phyloP scores from a whole-genome alignment of 495 filamentous ascomycete species.

The Filosporella fistucella region DNA sequence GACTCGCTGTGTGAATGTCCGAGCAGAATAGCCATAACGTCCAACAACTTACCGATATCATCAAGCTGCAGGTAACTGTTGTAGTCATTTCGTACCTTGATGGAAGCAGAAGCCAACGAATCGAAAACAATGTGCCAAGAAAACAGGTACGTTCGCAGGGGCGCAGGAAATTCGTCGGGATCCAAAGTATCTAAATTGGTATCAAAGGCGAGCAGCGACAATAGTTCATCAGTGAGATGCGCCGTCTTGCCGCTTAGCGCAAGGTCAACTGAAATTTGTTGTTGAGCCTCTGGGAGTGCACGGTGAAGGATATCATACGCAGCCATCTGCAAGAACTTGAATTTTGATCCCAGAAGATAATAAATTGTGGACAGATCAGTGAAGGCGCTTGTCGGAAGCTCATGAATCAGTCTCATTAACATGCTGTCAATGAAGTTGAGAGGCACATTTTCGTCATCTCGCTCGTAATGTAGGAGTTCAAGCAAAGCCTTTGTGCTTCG shows the following conservation, averaged over 20 bases:
- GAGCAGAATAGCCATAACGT: constrained; percentile 79
- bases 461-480: constrained; percentile 49
- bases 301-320: constrained; percentile 79
- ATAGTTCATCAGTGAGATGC: constrained; percentile 61
- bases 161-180: constrained; percentile 46
- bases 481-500: constrained; percentile 53
- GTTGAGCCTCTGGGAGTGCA: constrained; percentile 69
- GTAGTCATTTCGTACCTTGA: constrained; percentile 77
- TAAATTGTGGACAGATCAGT: constrained; percentile 59
- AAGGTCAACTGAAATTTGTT: constrained; percentile 78
- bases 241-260: constrained; percentile 70
- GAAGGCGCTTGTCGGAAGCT: constrained; percentile 49
- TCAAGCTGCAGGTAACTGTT: constrained; percentile 69
- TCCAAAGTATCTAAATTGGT: no score
- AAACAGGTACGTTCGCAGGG: constrained; percentile 71
- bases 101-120: constrained; percentile 73
- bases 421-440: constrained; percentile 60
- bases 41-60: constrained; percentile 63
- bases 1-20: constrained; percentile 64
- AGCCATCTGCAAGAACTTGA: constrained; percentile 66
- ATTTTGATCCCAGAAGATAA: constrained; percentile 70
- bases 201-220: constrained; percentile 67
- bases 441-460: constrained; percentile 30
- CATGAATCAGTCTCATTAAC: constrained; percentile 57
- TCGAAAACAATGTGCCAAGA: constrained; percentile 91